A percentile compares a stretch with the other conserved stretches of the same genome.
Conservation (phyloP, 192 early-diverging fungal genomes). For the Dispira parvispora region DNA sequence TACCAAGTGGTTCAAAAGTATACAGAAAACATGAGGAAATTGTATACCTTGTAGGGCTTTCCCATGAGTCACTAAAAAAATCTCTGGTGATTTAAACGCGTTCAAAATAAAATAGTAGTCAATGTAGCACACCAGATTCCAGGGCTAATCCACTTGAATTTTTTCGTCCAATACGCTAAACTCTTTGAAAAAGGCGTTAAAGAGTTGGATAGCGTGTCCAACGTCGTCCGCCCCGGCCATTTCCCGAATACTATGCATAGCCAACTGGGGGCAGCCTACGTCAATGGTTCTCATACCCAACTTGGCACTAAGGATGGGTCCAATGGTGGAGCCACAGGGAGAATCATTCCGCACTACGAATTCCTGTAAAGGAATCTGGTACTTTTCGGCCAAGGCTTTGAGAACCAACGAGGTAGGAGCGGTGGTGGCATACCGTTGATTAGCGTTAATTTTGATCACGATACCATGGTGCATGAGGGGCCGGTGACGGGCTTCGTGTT, state of each 20-base stretch:
- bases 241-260: conserved; percentile 97
- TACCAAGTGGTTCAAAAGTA: too few species aligned
- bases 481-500: conserved; percentile 86
- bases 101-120: too few species aligned
- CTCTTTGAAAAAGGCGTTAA: conserved; percentile 45
- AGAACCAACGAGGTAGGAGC: conserved; percentile 52
- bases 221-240: conserved; percentile 79
- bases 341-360: conserved; percentile 87
- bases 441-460: conserved; percentile 94
- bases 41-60: too few species aligned
- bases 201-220: conserved; percentile 62
- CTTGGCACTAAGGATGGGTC: conserved; percentile 87
- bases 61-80: too few species aligned
- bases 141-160: conserved; percentile 22
- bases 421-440: conserved; percentile 78
- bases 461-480: conserved; percentile 85
- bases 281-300: conserved; percentile 92
- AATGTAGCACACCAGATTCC: neutral
- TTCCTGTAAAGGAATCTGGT: conserved; percentile 71
- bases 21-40: too few species aligned
- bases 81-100: too few species aligned
- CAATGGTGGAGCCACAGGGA: conserved; percentile 92
- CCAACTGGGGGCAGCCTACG: conserved; percentile 88
- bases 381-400: conserved; percentile 59
- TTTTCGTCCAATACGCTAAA: conserved; percentile 29